Conservation (phyloP, 2,329 filamentous ascomycete genomes). For the Fusarium equiseti region DNA sequence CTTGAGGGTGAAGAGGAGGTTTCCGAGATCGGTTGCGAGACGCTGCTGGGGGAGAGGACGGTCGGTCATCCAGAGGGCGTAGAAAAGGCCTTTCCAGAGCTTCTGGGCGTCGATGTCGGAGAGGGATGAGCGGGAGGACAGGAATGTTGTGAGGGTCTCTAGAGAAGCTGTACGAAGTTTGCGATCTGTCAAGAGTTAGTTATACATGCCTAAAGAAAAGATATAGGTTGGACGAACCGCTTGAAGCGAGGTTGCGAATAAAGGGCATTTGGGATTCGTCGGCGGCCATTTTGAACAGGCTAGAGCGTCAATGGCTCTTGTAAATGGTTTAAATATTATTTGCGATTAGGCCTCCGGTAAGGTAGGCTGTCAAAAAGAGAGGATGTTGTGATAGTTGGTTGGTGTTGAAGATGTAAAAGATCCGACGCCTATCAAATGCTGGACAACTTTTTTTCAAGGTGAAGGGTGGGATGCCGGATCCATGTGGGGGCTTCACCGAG, state of each 20-base stretch:
- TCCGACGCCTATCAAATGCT: conserved; percentile 12
- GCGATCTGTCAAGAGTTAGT: conserved; percentile 68
- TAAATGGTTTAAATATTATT: accelerated
- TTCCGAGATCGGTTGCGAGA: conserved; percentile 82
- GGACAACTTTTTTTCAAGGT: conserved; percentile 45
- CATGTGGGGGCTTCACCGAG: conserved; percentile 42
- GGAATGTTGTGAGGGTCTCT: conserved; percentile 80
- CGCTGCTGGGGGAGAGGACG: conserved; percentile 87
- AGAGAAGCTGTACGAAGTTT: conserved; percentile 82
- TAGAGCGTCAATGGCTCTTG: conserved; percentile 34
- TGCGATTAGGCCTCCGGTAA: not conserved
- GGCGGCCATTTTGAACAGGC: conserved; percentile 37
- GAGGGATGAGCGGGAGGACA: conserved; percentile 72
- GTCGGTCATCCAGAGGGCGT: conserved; percentile 94
- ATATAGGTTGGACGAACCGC: conserved; percentile 68
- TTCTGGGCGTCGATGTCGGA: conserved; percentile 80
- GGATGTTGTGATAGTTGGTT: conserved; percentile 11
- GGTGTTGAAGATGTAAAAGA: conserved; percentile 37
- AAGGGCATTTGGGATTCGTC: conserved; percentile 73
- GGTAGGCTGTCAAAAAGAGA: not conserved
- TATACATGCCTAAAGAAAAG: not conserved
- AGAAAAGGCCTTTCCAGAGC: conserved; percentile 96
- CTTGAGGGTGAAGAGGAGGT: conserved; percentile 70
- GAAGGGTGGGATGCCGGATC: conserved; percentile 39
- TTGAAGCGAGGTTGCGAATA: conserved; percentile 85